Evolutionary conservation across 768 basidiomycete genomes (phyloP), one percentile per base, ranked within the genome.

Genomic region (Boletus sp.): DNA sequence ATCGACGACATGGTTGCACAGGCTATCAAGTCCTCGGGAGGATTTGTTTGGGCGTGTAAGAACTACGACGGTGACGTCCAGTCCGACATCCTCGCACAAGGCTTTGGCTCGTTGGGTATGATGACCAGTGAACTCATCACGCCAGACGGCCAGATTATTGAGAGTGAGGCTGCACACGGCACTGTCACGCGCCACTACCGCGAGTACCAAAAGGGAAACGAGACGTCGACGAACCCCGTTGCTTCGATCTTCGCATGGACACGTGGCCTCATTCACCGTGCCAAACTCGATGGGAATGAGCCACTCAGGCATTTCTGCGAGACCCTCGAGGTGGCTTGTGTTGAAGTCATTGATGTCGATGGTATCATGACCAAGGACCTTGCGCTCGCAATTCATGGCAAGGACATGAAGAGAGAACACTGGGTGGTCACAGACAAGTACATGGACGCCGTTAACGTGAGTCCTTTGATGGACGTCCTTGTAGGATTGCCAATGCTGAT

Each of bases 161-260:
- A 99, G 74, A 85, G 87, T 61, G 97, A 99, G 74, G 97, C 97
- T 45, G 96, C 96, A 11, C 96, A 99, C 70, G 96, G 93, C 72
- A 95, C 93, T 17, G 93, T 97, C 53, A 97, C 95, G 3, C 87
- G 96, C 37, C 96, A 98, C 76, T 99, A 95, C 74, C 88, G 96
- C 53, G 96, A 98, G 74, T 88, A 84, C 70, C 96, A 98, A 74
- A 96, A 98, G 78, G 96, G 96, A 47, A 86, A 88, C 55, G 97
- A 98, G 77, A 98, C 96, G 11, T 94, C 91, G 53, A 99, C 96
- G 44, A 99, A 99, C 82, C 95, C 96, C 38, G 94, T 98, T 62
- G 96, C 96, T 42, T 93, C 90, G 53, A 98, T 99, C 77, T 98
- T 95, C 65, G 96, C 96, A 8, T 99, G 96, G 96, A 98, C 96